Evolutionary conservation across 2,329 filamentous ascomycete genomes (phyloP), one percentile per base, ranked within the genome.

Genomic region (Byssothecium circinans): DNA sequence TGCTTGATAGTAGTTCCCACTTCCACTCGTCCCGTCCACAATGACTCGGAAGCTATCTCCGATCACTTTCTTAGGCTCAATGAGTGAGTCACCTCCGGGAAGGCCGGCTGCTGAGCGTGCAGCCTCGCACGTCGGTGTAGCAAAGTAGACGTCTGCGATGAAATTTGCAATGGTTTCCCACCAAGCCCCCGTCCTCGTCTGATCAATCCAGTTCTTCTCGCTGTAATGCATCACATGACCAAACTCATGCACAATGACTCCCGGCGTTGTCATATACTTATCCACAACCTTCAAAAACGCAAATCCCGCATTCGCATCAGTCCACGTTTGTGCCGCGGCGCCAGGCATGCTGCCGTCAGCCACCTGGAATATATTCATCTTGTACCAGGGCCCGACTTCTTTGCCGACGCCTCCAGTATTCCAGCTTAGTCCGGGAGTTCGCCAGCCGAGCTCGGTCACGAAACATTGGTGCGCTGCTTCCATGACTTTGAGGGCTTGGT

Each of bases 101-200:
- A 74, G 72, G 18, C 62, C 65, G 43, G 71, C 66, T 14, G 64
- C 59, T 2, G 60, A 38, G n/a, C 77, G 64, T 0, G 75, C 70
- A 0, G 54, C 54, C 2, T 69, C 72, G 52, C 78, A 80, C 2
- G 74, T 61, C 0, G 72, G 60, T 0, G 74, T 77, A 0, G 76
- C 78, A 45, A 73, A 67, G 60, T 75, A 79, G 0, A 73, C 75
- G 47, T 80, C 77, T 3, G 76, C 75, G 4, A 79, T 68, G 63
- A 73, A 80, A 50, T 80, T 77, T 30, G 77, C 77, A 0, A 79
- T 62, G 1, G 76, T 74, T 61, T 80, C 78, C 75, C 75, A 78
- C 77, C 77, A 80, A 3, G 76, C 75, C 0, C 76, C 76, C 1
- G 76, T 79, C 2, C 68, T 29, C 1, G 53, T 60, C 48, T 79